These are phyloP conservation scores for Gnomoniopsis sp. DNA, from an alignment of 2,329 filamentous ascomycete species.

Conservation along the genomic window DNA sequence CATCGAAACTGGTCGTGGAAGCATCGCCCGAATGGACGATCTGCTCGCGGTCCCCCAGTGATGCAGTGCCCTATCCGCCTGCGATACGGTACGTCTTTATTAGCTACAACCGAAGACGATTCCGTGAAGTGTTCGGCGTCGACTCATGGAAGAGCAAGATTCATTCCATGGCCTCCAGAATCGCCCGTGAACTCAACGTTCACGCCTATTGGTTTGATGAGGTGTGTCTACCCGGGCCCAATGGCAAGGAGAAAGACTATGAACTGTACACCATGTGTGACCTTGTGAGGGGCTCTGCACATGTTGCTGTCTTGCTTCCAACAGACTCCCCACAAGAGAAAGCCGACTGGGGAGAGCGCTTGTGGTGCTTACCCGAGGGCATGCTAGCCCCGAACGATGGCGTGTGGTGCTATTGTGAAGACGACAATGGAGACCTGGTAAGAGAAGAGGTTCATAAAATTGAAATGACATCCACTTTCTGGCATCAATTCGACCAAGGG, in stretches of 20 bases:
- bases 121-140: neutral
- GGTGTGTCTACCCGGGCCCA: conserved; percentile 10
- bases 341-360: conserved; percentile 21
- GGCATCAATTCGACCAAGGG: conserved; percentile 16
- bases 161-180: conserved; percentile 17
- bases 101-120: conserved; percentile 18
- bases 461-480: conserved; percentile 24
- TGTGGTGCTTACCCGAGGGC: conserved; percentile 25
- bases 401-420: conserved; percentile 17
- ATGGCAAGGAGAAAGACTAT: conserved; percentile 15
- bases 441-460: conserved; percentile 18
- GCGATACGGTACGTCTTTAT: conserved; percentile 20
- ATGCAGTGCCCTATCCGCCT: conserved; percentile 13
- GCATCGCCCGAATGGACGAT: conserved; percentile 7
- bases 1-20: conserved; percentile 17
- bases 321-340: conserved; percentile 17
- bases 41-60: no score
- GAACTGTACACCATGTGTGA: conserved; percentile 26
- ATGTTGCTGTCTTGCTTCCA: conserved; percentile 21
- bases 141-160: conserved; percentile 1
- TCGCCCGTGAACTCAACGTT: neutral
- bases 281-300: conserved; percentile 20
- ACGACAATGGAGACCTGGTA: conserved; percentile 3
- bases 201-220: conserved; percentile 21
- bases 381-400: conserved; percentile 19